Conservation (phyloP, 2,329 filamentous ascomycete species). For the Tolypocladium cylindrosporum region DNA sequence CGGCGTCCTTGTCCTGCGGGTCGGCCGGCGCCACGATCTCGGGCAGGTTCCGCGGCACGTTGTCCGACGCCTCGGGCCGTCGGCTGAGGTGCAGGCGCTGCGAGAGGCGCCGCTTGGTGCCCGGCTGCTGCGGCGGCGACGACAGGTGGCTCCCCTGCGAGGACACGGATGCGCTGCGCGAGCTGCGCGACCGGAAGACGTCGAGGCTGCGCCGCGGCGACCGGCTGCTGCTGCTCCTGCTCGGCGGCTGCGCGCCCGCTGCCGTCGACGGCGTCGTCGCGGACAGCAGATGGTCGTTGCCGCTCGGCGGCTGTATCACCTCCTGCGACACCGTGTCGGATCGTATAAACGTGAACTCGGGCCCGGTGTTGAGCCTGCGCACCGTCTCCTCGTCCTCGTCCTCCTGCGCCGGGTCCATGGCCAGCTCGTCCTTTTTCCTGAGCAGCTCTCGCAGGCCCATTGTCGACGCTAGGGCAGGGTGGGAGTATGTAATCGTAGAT, state of each 20-base stretch:
- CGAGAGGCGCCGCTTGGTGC: conserved; percentile 45
- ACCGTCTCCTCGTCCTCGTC: conserved; percentile 16
- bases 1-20: conserved; percentile 31
- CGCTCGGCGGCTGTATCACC: conserved; percentile 58
- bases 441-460: conserved; percentile 46
- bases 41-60: conserved; percentile 72
- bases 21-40: conserved; percentile 48
- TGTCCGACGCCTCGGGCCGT: conserved; percentile 51
- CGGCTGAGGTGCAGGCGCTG: conserved; percentile 60
- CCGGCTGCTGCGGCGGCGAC: neutral
- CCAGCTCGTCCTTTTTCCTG: conserved; percentile 41
- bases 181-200: conserved; percentile 33
- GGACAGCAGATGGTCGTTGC: conserved; percentile 1
- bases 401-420: conserved; percentile 23
- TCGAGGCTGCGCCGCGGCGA: conserved; percentile 32
- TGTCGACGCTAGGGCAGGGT: neutral
- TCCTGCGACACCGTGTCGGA: conserved; percentile 76
- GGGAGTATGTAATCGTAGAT: neutral
- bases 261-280: neutral
- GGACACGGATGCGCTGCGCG: conserved; percentile 37
- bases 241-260: neutral
- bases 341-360: conserved; percentile 75
- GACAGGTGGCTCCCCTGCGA: conserved; percentile 27
- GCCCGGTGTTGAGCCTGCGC: conserved; percentile 26
- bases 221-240: conserved; percentile 7